These are phyloP conservation scores for Brassica incana DNA, from an alignment of 345 rosid species.

Conservation along the genomic window DNA sequence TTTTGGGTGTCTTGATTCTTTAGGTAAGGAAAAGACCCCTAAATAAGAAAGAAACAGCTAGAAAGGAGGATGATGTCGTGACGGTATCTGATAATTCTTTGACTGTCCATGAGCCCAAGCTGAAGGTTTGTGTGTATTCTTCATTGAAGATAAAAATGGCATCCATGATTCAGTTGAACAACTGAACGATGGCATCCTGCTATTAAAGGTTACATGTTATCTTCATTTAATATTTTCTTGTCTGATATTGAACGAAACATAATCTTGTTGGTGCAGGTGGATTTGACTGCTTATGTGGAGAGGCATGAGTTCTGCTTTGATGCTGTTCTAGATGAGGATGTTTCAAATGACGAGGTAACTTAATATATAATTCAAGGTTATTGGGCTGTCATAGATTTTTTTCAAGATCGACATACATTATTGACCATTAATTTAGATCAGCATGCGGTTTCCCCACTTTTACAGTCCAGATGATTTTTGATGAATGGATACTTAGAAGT, in stretches of 20 bases:
- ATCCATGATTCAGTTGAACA: not conserved
- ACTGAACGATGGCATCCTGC: conserved; percentile 1
- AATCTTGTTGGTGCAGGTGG: not conserved
- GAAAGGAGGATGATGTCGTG: not conserved
- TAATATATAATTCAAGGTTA: not conserved
- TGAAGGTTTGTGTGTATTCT: not conserved
- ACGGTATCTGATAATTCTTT: not conserved
- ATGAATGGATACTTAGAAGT: not conserved
- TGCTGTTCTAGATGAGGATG: conserved; percentile 3
- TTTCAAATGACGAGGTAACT: not conserved
- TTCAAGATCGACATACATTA: not conserved
- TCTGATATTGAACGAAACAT: not conserved
- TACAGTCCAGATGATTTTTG: not conserved
- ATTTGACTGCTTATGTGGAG: conserved; percentile 1
- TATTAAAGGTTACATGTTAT: not conserved
- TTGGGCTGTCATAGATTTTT: not conserved
- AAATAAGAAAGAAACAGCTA: not conserved
- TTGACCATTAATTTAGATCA: not conserved
- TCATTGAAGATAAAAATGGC: not conserved
- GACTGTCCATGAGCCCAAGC: conserved; percentile 1
- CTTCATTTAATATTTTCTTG: not conserved
- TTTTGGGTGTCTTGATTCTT: not conserved
- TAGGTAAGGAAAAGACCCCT: conserved; percentile 2
- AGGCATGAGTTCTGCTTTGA: not conserved
- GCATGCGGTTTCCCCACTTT: not conserved